Evolutionary conservation across 2,329 filamentous ascomycete species (phyloP).

Genomic region (Blastomyces percursus): DNA sequence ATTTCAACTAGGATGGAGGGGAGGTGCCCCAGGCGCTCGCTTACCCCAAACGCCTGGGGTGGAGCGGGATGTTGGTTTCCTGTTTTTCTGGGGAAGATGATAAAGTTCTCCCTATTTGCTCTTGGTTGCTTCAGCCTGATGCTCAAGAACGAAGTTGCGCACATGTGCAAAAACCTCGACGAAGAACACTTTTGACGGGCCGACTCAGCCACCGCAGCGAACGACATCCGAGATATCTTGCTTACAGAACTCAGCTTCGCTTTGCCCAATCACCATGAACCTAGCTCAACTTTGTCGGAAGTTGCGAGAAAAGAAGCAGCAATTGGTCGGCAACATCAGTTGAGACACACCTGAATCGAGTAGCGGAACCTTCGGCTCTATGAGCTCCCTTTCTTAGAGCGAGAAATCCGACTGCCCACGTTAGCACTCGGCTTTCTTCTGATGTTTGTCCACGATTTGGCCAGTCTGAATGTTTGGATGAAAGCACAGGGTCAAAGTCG

Average conservation of each 20-base stretch:
- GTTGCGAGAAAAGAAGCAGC: background rate
- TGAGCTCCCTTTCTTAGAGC: background rate
- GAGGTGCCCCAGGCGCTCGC: background rate
- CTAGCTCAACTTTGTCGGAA: background rate
- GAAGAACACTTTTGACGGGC: background rate
- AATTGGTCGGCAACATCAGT: background rate
- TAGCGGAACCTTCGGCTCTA: background rate
- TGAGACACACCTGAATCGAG: background rate
- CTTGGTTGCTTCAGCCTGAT: background rate
- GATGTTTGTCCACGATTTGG: background rate
- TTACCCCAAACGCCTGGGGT: background rate
- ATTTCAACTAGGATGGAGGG: background rate
- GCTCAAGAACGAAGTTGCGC: background rate
- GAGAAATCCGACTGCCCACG: background rate
- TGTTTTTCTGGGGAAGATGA: background rate
- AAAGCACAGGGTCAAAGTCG: too few species aligned
- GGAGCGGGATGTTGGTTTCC: background rate
- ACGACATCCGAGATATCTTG: background rate
- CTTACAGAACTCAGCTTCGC: background rate
- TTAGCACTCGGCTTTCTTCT: background rate
- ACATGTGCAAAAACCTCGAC: background rate
- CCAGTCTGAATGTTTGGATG: background rate
- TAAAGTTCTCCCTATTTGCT: background rate
- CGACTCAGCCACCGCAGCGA: background rate
- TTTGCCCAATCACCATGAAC: too few species aligned